Evolutionary conservation across 352 stramenopile genomes (phyloP).

Genomic region (Pythium guiyangense): DNA sequence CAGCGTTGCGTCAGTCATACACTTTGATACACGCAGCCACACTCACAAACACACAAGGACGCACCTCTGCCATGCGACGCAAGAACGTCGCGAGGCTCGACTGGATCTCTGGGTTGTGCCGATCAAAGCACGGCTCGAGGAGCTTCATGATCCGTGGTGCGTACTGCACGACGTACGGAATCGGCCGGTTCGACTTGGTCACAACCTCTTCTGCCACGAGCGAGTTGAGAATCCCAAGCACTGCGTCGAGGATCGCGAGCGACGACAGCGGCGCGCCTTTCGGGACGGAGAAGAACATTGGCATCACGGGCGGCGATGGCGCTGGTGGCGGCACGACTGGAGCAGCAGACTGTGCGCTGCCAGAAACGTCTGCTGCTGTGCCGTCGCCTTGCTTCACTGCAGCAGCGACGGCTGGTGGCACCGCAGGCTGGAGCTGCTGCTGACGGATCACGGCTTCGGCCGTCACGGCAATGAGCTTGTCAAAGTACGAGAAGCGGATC

Average conservation of each 20-base stretch:
- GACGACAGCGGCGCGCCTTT: slow-evolving; percentile 83
- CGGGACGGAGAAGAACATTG: slow-evolving; percentile 71
- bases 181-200: slow-evolving; percentile 53
- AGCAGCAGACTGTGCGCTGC: slow-evolving; percentile 10
- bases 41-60: slow-evolving; percentile 1
- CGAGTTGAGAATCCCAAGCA: slow-evolving; percentile 86
- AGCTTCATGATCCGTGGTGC: slow-evolving; percentile 88
- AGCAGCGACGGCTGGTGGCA: background rate
- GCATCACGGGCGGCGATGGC: slow-evolving; percentile 47
- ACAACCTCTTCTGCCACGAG: slow-evolving; percentile 76
- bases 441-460: slow-evolving; percentile 81
- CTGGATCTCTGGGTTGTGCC: slow-evolving; percentile 78
- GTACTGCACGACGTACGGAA: slow-evolving; percentile 86
- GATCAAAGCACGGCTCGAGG: slow-evolving; percentile 85
- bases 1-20: background rate
- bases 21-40: background rate
- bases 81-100: slow-evolving; percentile 63
- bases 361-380: slow-evolving; percentile 4
- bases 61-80: slow-evolving; percentile 57
- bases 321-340: slow-evolving; percentile 25
- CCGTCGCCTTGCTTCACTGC: slow-evolving; percentile 10
- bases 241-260: slow-evolving; percentile 80
- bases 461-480: slow-evolving; percentile 89
- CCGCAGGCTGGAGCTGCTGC: slow-evolving; percentile 31
- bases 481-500: slow-evolving; percentile 89